A percentile compares a stretch with the other conserved stretches of the same genome.
Evolutionary conservation across 805 yeast genomes (phyloP).

Genomic region (Ogataea ganodermae): DNA sequence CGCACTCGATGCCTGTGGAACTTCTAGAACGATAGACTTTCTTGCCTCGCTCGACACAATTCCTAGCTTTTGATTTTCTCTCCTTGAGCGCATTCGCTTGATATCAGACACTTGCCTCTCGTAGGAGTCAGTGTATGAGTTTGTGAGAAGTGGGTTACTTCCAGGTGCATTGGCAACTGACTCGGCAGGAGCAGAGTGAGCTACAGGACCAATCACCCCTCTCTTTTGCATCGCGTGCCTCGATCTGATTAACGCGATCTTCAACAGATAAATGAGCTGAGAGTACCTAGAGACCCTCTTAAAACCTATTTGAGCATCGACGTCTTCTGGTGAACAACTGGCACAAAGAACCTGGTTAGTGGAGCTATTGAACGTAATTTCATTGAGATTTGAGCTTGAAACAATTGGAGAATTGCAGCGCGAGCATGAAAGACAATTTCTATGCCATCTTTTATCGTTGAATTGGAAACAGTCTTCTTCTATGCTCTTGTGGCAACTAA

Average conservation of each 20-base stretch:
- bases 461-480: conserved; percentile 78
- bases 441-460: conserved; percentile 77
- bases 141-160: neutral
- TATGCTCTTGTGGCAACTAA: conserved; percentile 68
- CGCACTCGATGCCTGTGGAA: conserved; percentile 51
- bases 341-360: conserved; percentile 53
- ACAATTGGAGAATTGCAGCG: conserved; percentile 50
- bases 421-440: conserved; percentile 68
- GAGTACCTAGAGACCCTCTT: conserved; percentile 62
- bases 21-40: conserved; percentile 64
- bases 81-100: conserved; percentile 68
- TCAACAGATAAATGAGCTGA: conserved; percentile 75
- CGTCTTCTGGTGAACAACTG: conserved; percentile 57
- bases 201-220: conserved; percentile 12
- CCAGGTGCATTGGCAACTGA: conserved; percentile 5
- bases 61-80: conserved; percentile 61
- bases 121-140: conserved; percentile 49
- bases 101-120: conserved; percentile 74
- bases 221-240: conserved; percentile 54
- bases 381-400: conserved; percentile 42
- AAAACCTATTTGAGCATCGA: conserved; percentile 56
- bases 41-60: conserved; percentile 60
- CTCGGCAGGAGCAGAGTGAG: conserved; percentile 1
- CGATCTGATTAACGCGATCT: conserved; percentile 81
- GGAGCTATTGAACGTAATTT: conserved; percentile 46